Evolutionary conservation across 306 rosid species (phyloP), one percentile per base, ranked within the genome.

Genomic region (Oemleria cerasiformis): DNA sequence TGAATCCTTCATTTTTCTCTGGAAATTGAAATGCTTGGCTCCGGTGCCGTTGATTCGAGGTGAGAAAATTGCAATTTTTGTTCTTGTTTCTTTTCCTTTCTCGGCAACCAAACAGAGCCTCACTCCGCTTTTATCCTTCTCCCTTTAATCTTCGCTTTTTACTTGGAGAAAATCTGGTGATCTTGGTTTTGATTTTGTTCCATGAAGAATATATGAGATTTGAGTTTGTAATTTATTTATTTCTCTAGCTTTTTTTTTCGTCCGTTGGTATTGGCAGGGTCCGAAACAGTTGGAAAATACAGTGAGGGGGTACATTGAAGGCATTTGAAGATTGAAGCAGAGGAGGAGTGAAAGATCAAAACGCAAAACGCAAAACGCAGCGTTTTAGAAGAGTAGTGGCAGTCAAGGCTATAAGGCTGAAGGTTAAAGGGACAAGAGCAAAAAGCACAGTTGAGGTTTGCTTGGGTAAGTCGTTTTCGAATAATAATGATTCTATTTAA

Each of bases 381-480:
- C 36, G 36, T 30, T 30, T 4, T 13, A 12, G 36, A 82, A 19
- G 34, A 53, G 56, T 16, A 45, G 50, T 45, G 17, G 6, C 50
- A 45, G 50, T 15, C 5, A 45, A 45, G 50, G 36, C 36, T 2
- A 1, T 12, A 45, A 53, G 49, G 73, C 50, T 13, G 65, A 62
- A 42, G 39, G 41, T 9, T 43, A 55, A 79, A 56, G 62, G 8
- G 79, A 25, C 60, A 68, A 48, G 62, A 67, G 40, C 67, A 67
- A 58, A 70, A 70, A 70, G 77, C 70, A 74, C 75, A 62, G 82
- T 74, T 75, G 68, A 69, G 84, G 75, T 81, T 80, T 65, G 83
- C 67, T 89, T 53, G 50, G 90, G 81, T 79, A 80, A 79, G 98
- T 90, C 91, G 86, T 76, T 92, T 85, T 88, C 92, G 78, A 67